These are phyloP conservation scores for Penicillium sp. DNA, from an alignment of 2,329 filamentous ascomycete genomes.

Conservation along the genomic window DNA sequence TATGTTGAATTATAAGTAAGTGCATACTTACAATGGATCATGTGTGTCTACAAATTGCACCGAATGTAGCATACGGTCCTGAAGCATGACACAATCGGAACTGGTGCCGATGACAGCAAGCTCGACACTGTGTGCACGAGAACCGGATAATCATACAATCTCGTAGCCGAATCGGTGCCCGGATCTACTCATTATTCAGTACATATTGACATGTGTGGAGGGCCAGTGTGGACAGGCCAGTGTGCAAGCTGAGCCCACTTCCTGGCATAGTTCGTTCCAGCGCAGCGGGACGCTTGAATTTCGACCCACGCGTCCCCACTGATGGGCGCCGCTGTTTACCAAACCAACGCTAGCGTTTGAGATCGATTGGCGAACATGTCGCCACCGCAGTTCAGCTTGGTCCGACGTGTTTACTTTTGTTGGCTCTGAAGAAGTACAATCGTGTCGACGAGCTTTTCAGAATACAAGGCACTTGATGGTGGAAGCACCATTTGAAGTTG, in stretches of 20 bases:
- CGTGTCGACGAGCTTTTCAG: too few relatives aligned
- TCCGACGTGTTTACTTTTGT: not conserved
- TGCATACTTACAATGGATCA: not conserved
- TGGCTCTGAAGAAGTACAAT: too few relatives aligned
- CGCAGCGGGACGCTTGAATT: not conserved
- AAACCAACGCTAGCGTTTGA: not conserved
- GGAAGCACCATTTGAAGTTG: not conserved
- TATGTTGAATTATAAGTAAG: too few relatives aligned
- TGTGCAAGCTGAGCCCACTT: not conserved
- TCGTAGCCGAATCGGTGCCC: not conserved
- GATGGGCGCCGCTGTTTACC: not conserved
- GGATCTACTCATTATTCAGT: too few relatives aligned
- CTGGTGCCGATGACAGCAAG: not conserved
- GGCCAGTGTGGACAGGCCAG: not conserved
- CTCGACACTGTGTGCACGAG: not conserved
- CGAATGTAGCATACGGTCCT: not conserved
- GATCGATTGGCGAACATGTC: slow-evolving; percentile 1
- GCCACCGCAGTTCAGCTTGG: not conserved
- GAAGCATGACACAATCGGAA: not conserved
- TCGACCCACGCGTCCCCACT: not conserved
- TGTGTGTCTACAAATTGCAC: not conserved
- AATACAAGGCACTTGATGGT: not conserved
- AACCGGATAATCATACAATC: not conserved
- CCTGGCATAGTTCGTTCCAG: not conserved
- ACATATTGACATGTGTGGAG: too few relatives aligned